Evolutionary conservation across 1,284 basidiomycete species (phyloP).

Genomic region (Singerocomus inundabilis): DNA sequence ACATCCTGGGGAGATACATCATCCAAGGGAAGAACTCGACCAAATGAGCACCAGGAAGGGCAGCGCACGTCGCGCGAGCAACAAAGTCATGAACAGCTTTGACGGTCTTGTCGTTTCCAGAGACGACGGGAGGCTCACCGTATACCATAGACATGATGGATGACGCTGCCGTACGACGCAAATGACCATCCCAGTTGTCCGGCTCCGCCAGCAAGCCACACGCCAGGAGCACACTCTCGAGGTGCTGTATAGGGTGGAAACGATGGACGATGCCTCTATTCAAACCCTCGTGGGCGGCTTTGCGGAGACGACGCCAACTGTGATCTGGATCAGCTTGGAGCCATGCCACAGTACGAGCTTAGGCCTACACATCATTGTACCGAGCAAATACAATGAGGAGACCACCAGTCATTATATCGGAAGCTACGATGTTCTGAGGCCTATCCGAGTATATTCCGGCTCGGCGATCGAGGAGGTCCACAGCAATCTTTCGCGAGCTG

Average conservation of each 20-base stretch:
- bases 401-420: conserved; percentile 11
- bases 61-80: conserved; percentile 3
- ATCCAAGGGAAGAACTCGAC: conserved; percentile 16
- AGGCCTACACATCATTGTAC: conserved; percentile 8
- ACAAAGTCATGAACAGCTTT: conserved; percentile 4
- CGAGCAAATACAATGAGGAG: conserved; percentile 2
- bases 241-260: conserved; percentile 10
- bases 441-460: conserved; percentile 9
- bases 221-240: conserved; percentile 9
- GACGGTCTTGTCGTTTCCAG: conserved; percentile 1
- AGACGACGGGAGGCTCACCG: conserved; percentile 5
- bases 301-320: too few relatives aligned
- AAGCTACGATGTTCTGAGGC: conserved; percentile 8
- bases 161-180: conserved; percentile 6
- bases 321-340: neutral
- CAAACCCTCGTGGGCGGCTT: conserved; percentile 7
- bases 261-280: conserved; percentile 3
- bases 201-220: conserved; percentile 10
- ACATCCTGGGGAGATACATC: conserved; percentile 10
- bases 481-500: conserved; percentile 7
- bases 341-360: neutral
- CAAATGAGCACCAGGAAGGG: conserved; percentile 9
- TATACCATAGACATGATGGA: conserved; percentile 11
- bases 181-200: conserved; percentile 14
- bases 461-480: conserved; percentile 12